Evolutionary conservation across 176 grass and related monocot species (phyloP), one percentile per base, ranked within the genome.

Genomic region (Elymus sibiricus): DNA sequence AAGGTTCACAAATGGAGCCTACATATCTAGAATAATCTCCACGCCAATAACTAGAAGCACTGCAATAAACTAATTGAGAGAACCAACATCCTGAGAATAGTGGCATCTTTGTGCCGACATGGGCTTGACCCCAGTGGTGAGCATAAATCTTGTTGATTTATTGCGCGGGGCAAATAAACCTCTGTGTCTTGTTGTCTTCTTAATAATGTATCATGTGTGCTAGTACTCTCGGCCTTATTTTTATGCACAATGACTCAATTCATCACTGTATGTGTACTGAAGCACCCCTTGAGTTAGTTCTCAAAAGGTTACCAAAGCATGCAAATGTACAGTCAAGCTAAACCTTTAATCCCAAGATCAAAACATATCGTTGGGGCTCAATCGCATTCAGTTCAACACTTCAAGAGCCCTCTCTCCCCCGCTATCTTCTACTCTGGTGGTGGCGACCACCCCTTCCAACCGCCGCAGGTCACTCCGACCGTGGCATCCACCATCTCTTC

Each of bases 281-380:
- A 72, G 28, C 19, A 13, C 60, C 37, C 16, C 67, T 65, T 29
- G 46, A 56, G 51, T 47, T 29, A 32, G 7, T 62, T 19, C 16
- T 87, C 3, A 5, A n/a, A 87, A 55, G 58, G 16, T 56, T 66
- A 31, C 44, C 56, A 82, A 86, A 79, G 47, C 47, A 82, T 49
- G 34, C 11, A 55, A 70, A 70, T 6, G 1, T 70, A 70, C 15
- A n/a, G 56, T 27, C 5, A 84, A 47, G 51, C 2, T 25, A 79
- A 42, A 74, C 5, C 17, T 15, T 22, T 51, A 70, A 24, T 49
- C 28, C 43, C 17, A 10, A 21, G 6, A 29, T 32, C n/a, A 32
- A 49, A 58, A 79, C n/a, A n/a, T n/a, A n/a, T n/a, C n/a, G n/a
- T n/a, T n/a, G n/a, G n/a, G n/a, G n/a, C n/a, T n/a, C n/a, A n/a